Conservation (phyloP, 305 asterid genomes). For the Striga hermonthica region DNA sequence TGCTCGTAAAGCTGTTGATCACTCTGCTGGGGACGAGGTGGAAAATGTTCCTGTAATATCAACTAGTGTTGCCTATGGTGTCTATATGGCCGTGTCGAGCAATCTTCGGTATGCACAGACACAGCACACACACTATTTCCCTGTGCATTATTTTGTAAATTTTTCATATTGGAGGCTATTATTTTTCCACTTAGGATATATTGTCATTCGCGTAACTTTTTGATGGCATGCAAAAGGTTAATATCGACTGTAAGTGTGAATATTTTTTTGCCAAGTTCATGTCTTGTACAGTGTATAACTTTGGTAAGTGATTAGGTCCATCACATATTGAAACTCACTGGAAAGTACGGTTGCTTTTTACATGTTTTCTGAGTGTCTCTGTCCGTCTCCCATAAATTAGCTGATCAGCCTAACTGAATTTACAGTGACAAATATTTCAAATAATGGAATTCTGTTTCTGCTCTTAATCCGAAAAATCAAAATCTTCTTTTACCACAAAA, state of each 20-base stretch:
- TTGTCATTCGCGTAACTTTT: background rate
- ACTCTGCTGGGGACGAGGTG: conserved; percentile 45
- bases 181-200: background rate
- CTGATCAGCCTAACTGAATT: no score
- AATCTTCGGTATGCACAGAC: conserved; percentile 65
- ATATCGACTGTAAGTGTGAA: background rate
- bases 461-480: no score
- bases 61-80: conserved; percentile 84
- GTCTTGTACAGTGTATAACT: no score
- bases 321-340: no score
- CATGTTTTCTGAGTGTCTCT: no score
- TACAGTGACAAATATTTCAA: no score
- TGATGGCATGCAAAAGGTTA: background rate
- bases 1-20: conserved; percentile 71
- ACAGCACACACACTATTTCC: background rate
- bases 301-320: no score
- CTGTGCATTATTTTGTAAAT: background rate
- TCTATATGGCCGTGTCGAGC: conserved; percentile 86
- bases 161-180: background rate
- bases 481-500: no score
- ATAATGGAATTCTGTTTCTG: no score
- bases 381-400: no score
- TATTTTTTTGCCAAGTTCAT: background rate
- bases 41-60: conserved; percentile 74
- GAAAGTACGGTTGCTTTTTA: no score